These are phyloP conservation scores for Candida khao-thaluensis DNA, from an alignment of 805 yeast species.

Conservation along the genomic window DNA sequence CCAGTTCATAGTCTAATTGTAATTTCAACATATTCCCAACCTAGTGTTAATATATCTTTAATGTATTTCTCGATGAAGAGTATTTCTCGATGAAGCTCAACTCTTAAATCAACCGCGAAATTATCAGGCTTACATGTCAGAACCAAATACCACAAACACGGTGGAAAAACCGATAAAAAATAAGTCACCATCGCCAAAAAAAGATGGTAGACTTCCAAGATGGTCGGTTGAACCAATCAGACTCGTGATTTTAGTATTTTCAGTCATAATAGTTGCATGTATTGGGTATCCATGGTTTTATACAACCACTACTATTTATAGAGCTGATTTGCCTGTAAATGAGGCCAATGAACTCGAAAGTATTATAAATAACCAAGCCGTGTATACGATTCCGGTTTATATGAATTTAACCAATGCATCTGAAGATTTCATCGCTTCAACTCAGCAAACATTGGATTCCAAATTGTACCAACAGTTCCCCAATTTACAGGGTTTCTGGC, in stretches of 20 bases:
- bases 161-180: background rate
- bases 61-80: no score
- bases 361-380: slow-evolving; percentile 23
- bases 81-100: no score
- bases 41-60: no score
- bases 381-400: slow-evolving; percentile 44
- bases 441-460: slow-evolving; percentile 38
- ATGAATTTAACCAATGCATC: slow-evolving; percentile 34
- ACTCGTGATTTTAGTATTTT: slow-evolving; percentile 13
- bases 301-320: slow-evolving; percentile 57
- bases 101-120: slow-evolving; percentile 1
- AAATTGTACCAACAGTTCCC: slow-evolving; percentile 23
- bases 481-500: slow-evolving; percentile 28
- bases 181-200: no score
- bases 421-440: slow-evolving; percentile 25
- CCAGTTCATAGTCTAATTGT: no score
- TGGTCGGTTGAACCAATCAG: slow-evolving; percentile 13
- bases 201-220: background rate
- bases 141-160: background rate
- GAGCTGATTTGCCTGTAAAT: slow-evolving; percentile 58
- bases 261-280: slow-evolving; percentile 16
- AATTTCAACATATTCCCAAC: no score
- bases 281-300: slow-evolving; percentile 62
- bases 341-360: slow-evolving; percentile 29
- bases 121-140: slow-evolving; percentile 2